Conservation (phyloP, 495 filamentous ascomycete genomes). For the Penicillium canescens region DNA sequence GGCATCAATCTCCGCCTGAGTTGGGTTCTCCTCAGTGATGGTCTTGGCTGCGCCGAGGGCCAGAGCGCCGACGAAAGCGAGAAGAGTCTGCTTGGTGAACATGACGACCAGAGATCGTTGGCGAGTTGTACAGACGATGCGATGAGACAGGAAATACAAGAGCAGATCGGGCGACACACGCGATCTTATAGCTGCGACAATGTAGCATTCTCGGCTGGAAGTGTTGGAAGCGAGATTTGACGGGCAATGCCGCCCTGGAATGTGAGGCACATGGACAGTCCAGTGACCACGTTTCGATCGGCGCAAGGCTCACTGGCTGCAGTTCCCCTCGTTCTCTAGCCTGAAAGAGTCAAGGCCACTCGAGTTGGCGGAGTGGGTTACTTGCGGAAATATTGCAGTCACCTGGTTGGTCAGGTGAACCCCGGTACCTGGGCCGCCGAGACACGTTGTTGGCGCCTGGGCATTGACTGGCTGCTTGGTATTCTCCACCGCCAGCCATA, state of each 20-base stretch:
- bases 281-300: slow-evolving; percentile 7
- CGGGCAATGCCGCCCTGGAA: neutral
- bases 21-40: slow-evolving; percentile 26
- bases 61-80: slow-evolving; percentile 22
- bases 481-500: too few relatives aligned
- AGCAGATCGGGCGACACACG: slow-evolving; percentile 1
- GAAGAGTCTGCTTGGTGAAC: slow-evolving; percentile 25
- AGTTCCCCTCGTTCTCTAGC: neutral
- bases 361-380: neutral
- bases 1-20: slow-evolving; percentile 32
- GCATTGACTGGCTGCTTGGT: neutral
- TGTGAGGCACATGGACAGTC: neutral
- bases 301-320: slow-evolving; percentile 2
- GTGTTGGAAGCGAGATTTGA: neutral
- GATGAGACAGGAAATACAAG: neutral
- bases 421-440: neutral
- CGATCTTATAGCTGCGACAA: slow-evolving; percentile 7
- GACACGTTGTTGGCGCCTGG: slow-evolving; percentile 1
- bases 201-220: slow-evolving; percentile 4
- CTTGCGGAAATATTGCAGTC: neutral
- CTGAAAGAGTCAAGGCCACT: neutral
- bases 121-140: neutral
- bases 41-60: slow-evolving; percentile 32
- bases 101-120: slow-evolving; percentile 4
- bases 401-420: neutral